A percentile compares a stretch with the other conserved stretches of the same genome.
phyloP scores from a whole-genome alignment of 2,329 filamentous ascomycete genomes.

The Sclerotinia borealis region DNA sequence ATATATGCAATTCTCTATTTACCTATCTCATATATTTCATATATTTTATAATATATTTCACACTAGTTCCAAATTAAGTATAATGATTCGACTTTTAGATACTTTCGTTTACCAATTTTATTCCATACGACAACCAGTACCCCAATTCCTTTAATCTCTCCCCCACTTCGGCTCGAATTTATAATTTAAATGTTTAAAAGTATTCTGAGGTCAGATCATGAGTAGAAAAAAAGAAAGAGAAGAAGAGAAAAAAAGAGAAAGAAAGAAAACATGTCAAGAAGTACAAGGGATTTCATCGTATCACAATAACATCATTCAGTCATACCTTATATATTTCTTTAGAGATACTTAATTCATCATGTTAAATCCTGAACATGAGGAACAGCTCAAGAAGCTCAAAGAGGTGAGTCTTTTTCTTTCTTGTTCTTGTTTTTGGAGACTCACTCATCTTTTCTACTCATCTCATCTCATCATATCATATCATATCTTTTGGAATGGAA shows the following conservation, averaged over 20 bases:
- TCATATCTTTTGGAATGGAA: not conserved
- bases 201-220: not conserved
- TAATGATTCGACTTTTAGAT: no score
- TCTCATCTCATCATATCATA: no score
- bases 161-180: not conserved
- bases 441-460: not conserved
- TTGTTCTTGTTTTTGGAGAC: not conserved
- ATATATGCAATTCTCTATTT: no score
- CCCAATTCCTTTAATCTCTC: no score
- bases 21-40: no score
- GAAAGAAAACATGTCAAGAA: not conserved
- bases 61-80: no score
- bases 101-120: no score
- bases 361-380: slow-evolving; percentile 15
- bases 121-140: no score
- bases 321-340: not conserved
- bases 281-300: not conserved
- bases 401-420: slow-evolving; percentile 15
- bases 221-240: not conserved
- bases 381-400: slow-evolving; percentile 17
- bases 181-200: not conserved
- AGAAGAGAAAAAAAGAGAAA: not conserved
- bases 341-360: not conserved
- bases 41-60: no score
- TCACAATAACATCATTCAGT: not conserved